Conservation (phyloP, 192 early-diverging fungal species). For the Ramicandelaber brevisporus region DNA sequence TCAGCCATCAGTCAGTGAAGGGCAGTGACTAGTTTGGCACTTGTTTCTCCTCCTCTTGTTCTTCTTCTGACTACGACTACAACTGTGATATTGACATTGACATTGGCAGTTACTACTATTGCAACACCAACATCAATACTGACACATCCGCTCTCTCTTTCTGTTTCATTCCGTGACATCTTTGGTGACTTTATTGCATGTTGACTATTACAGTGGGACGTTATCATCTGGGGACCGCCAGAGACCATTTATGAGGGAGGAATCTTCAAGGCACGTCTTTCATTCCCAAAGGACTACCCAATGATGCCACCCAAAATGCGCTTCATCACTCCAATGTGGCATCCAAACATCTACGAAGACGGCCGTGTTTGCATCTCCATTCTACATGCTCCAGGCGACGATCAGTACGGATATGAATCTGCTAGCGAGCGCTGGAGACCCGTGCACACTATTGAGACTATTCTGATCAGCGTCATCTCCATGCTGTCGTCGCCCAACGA, state of each 20-base stretch:
- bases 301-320: conserved; percentile 67
- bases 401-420: conserved; percentile 76
- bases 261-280: conserved; percentile 64
- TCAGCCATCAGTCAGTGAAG: too few species aligned
- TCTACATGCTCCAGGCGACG: conserved; percentile 59
- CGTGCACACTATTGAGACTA: conserved; percentile 86
- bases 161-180: neutral
- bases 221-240: conserved; percentile 72
- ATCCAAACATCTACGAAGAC: conserved; percentile 79
- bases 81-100: conserved; percentile 1
- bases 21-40: too few species aligned
- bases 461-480: conserved; percentile 67
- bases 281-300: conserved; percentile 56
- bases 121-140: neutral
- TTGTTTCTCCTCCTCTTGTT: neutral
- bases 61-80: neutral
- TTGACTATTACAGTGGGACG: conserved; percentile 65
- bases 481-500: conserved; percentile 86
- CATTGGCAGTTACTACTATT: neutral
- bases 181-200: neutral
- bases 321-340: conserved; percentile 73
- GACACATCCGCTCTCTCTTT: neutral
- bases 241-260: conserved; percentile 84
- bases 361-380: conserved; percentile 95
- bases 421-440: conserved; percentile 82